These are phyloP conservation scores for Dionaea muscipula DNA, from an alignment of 179 eudicot genomes.

Conservation along the genomic window DNA sequence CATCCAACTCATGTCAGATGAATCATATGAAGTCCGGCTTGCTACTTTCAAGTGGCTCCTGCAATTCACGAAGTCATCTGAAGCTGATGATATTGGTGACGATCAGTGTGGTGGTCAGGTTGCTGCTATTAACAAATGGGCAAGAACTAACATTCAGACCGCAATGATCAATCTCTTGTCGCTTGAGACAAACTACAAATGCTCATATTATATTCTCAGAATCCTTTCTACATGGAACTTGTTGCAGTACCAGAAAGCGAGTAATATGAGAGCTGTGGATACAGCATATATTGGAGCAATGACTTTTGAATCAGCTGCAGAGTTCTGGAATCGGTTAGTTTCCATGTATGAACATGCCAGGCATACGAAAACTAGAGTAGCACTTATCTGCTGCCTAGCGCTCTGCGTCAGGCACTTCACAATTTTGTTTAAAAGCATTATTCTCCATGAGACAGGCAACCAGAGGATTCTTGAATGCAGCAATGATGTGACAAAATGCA, in stretches of 20 bases:
- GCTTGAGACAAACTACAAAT: slow-evolving; percentile 63
- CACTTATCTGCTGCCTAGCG: slow-evolving; percentile 73
- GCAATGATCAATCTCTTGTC: slow-evolving; percentile 40
- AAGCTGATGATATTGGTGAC: slow-evolving; percentile 16
- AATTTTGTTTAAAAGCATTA: slow-evolving; percentile 20
- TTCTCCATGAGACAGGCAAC: slow-evolving; percentile 14
- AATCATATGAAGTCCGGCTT: slow-evolving; percentile 83
- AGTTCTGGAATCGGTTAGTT: slow-evolving; percentile 61
- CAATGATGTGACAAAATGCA: slow-evolving; percentile 21
- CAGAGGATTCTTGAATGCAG: slow-evolving; percentile 8
- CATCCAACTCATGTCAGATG: slow-evolving; percentile 46
- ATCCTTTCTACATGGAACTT: slow-evolving; percentile 69
- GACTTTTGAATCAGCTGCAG: slow-evolving; percentile 40
- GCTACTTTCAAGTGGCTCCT: slow-evolving; percentile 84
- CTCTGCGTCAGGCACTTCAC: slow-evolving; percentile 55
- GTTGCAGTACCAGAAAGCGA: slow-evolving; percentile 27
- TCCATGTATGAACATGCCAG: slow-evolving; percentile 47
- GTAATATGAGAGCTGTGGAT: slow-evolving; percentile 12
- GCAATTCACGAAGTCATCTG: slow-evolving; percentile 36
- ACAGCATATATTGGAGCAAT: slow-evolving; percentile 39
- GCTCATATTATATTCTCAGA: slow-evolving; percentile 57
- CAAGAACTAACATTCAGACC: slow-evolving; percentile 47
- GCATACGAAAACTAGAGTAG: slow-evolving; percentile 56
- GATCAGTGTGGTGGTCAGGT: slow-evolving; percentile 15
- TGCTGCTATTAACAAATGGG: slow-evolving; percentile 27